Conservation (phyloP, 805 yeast genomes). For the Blastobotrys peoriensis region DNA sequence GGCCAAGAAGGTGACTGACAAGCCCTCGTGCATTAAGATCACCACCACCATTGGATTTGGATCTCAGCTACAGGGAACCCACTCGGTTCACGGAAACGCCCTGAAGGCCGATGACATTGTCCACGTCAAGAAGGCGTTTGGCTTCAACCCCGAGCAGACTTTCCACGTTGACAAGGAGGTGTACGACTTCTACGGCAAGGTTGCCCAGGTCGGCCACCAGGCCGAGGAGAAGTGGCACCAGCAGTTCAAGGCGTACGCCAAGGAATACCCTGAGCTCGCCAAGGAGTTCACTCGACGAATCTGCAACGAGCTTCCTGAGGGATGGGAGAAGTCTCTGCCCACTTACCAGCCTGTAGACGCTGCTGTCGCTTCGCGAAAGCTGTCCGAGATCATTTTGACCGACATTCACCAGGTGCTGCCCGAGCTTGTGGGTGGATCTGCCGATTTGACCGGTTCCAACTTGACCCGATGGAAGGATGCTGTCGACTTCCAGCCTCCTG, state of each 20-base stretch:
- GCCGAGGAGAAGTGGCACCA: constrained; percentile 72
- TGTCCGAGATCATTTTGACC: constrained; percentile 74
- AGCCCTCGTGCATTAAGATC: constrained; percentile 87
- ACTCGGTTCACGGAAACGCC: constrained; percentile 94
- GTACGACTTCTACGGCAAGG: constrained; percentile 54
- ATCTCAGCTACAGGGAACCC: constrained; percentile 77
- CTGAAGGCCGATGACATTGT: constrained; percentile 86
- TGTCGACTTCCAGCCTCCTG: constrained; percentile 87
- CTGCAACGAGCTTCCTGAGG: constrained; percentile 61
- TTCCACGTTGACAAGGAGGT: constrained; percentile 84
- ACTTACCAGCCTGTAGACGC: constrained; percentile 68
- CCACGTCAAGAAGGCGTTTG: constrained; percentile 76
- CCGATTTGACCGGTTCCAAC: constrained; percentile 96
- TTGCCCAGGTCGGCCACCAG: constrained; percentile 55
- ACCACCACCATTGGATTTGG: constrained; percentile 94
- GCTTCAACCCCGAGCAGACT: constrained; percentile 79
- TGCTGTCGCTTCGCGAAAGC: constrained; percentile 90
- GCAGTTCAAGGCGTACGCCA: constrained; percentile 52
- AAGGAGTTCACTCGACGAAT: constrained; percentile 77
- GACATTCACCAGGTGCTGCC: constrained; percentile 62
- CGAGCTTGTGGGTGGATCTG: constrained; percentile 95
- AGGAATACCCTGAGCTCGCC: constrained; percentile 71
- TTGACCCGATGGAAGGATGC: constrained; percentile 82
- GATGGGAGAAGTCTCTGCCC: constrained; percentile 78
- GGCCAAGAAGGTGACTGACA: constrained; percentile 70